Conservation (phyloP, 1,139 yeast genomes). For the Suhomyces maxii region DNA sequence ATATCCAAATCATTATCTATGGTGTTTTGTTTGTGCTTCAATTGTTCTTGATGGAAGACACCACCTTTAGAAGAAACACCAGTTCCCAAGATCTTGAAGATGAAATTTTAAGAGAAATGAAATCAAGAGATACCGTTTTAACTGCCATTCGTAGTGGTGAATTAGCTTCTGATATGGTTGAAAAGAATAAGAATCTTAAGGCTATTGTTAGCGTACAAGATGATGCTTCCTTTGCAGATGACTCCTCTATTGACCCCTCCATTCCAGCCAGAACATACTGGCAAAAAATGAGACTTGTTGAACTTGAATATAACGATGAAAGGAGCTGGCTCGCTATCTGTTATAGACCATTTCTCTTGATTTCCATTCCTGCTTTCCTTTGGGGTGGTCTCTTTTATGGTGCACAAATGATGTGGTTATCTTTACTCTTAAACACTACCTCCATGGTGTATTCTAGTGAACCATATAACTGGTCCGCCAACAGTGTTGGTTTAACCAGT, state of each 20-base stretch:
- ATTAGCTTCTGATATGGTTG: neutral
- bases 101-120: conserved; percentile 26
- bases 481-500: conserved; percentile 43
- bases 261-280: conserved; percentile 33
- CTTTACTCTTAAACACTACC: conserved; percentile 46
- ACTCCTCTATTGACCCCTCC: conserved; percentile 12
- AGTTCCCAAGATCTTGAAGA: conserved; percentile 19
- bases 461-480: conserved; percentile 39
- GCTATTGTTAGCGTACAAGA: conserved; percentile 7
- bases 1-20: conserved; percentile 47
- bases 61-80: conserved; percentile 31
- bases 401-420: conserved; percentile 58
- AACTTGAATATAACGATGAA: conserved; percentile 39
- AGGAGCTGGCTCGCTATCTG: conserved; percentile 42
- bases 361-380: conserved; percentile 56
- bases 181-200: conserved; percentile 3
- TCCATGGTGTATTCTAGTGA: conserved; percentile 36
- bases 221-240: conserved; percentile 5
- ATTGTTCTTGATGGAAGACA: conserved; percentile 47
- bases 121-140: conserved; percentile 20
- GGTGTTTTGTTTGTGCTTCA: conserved; percentile 45
- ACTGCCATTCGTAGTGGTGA: conserved; percentile 8
- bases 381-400: conserved; percentile 69
- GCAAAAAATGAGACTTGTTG: conserved; percentile 36
- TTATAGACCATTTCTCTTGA: conserved; percentile 42